Conservation (phyloP, 495 filamentous ascomycete species). For the Staphylotrichum tortipilum region DNA sequence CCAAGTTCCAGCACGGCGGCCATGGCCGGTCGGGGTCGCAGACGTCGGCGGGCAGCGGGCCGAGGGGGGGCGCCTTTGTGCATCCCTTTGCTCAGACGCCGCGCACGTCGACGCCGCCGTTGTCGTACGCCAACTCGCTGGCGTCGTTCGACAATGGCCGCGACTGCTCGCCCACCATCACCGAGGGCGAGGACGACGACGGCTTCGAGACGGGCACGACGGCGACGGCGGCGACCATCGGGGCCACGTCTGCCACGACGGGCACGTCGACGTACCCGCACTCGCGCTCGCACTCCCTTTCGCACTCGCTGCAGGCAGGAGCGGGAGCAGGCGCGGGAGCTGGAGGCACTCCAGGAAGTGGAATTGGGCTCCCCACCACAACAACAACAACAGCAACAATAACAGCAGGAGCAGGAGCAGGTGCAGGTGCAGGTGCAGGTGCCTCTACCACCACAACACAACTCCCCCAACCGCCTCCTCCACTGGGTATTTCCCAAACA, state of each 20-base stretch:
- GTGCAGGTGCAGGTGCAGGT: too few relatives aligned
- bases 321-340: too few relatives aligned
- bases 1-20: conserved; percentile 38
- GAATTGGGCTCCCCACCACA: too few relatives aligned
- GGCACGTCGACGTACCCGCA: conserved; percentile 5
- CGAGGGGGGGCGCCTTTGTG: conserved; percentile 39
- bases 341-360: too few relatives aligned
- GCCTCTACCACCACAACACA: too few relatives aligned
- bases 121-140: conserved; percentile 45
- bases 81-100: conserved; percentile 52
- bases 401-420: too few relatives aligned
- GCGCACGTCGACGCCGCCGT: conserved; percentile 47
- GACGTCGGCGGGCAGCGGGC: conserved; percentile 38
- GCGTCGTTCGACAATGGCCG: conserved; percentile 39
- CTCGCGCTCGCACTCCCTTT: conserved; percentile 19
- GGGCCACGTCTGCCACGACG: too few relatives aligned
- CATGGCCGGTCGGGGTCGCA: conserved; percentile 45
- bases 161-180: conserved; percentile 39
- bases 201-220: conserved; percentile 14
- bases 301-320: too few relatives aligned
- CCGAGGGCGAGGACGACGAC: conserved; percentile 41
- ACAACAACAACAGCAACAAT: too few relatives aligned
- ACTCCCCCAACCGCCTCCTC: conserved; percentile 1
- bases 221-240: too few relatives aligned
- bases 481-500: conserved; percentile 16